These are phyloP conservation scores for Hymenoscyphus occultus DNA, from an alignment of 2,329 filamentous ascomycete genomes.

Conservation along the genomic window DNA sequence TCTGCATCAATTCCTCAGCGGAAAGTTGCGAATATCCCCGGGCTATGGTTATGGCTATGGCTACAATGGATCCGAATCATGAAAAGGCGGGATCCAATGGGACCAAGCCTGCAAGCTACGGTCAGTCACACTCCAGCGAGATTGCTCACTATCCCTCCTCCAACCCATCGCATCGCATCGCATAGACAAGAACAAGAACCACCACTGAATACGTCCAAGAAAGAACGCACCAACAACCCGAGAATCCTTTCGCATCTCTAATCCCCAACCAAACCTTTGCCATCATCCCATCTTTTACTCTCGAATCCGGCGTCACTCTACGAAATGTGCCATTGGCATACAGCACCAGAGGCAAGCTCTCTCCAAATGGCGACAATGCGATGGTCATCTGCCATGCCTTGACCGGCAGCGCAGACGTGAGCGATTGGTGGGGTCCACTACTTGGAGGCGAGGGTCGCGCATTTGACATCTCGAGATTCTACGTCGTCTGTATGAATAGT, in stretches of 20 bases:
- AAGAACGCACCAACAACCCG: constrained; percentile 48
- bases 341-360: constrained; percentile 61
- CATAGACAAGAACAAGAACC: constrained; percentile 37
- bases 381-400: constrained; percentile 82
- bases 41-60: background rate
- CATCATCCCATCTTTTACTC: constrained; percentile 81
- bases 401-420: constrained; percentile 80
- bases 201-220: constrained; percentile 52
- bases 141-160: constrained; percentile 5
- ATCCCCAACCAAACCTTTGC: constrained; percentile 88
- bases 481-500: constrained; percentile 83
- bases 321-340: constrained; percentile 71
- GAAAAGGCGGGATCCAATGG: constrained; percentile 1
- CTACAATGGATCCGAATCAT: constrained; percentile 7
- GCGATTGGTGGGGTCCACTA: constrained; percentile 85
- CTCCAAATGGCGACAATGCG: constrained; percentile 58
- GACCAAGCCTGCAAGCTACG: constrained; percentile 19
- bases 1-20: background rate
- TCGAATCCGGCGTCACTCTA: constrained; percentile 86
- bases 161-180: background rate
- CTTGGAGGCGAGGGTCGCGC: constrained; percentile 74
- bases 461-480: constrained; percentile 81
- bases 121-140: constrained; percentile 27
- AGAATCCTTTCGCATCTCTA: constrained; percentile 85
- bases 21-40: background rate